phyloP scores from a whole-genome alignment of 1,284 basidiomycete species.

The Austropuccinia psidii region DNA sequence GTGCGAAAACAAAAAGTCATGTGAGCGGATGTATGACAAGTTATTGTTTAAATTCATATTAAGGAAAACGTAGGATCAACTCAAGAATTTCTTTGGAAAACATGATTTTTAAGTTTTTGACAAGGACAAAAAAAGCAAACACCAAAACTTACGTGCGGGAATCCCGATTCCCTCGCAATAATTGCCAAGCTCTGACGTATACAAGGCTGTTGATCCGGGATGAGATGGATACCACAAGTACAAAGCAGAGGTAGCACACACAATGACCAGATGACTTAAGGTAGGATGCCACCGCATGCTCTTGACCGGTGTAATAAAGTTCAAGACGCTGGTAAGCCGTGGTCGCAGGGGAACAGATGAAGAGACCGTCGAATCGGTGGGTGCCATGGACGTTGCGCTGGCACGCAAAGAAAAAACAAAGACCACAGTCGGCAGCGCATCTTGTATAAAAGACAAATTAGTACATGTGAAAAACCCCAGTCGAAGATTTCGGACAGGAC shows the following conservation, averaged over 20 bases:
- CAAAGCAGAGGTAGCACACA: constrained; percentile 20
- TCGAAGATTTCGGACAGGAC: background rate
- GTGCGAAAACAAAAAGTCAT: background rate
- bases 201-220: background rate
- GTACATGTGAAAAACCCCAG: background rate
- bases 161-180: constrained; percentile 27
- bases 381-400: background rate
- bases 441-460: background rate
- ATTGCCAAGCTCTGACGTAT: background rate
- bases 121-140: background rate
- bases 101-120: background rate
- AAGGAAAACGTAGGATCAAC: no score
- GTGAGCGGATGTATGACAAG: no score
- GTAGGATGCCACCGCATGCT: constrained; percentile 19
- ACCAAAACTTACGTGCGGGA: constrained; percentile 6
- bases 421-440: constrained; percentile 9
- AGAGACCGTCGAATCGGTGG: background rate
- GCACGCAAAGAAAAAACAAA: constrained; percentile 12
- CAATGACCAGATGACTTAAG: constrained; percentile 1
- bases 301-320: constrained; percentile 13
- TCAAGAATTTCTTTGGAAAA: background rate
- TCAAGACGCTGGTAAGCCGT: background rate
- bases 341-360: constrained; percentile 19
- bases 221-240: constrained; percentile 20
- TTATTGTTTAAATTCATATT: no score